These are phyloP conservation scores for Apiospora hydei DNA, from an alignment of 2,329 filamentous ascomycete genomes.

Conservation along the genomic window DNA sequence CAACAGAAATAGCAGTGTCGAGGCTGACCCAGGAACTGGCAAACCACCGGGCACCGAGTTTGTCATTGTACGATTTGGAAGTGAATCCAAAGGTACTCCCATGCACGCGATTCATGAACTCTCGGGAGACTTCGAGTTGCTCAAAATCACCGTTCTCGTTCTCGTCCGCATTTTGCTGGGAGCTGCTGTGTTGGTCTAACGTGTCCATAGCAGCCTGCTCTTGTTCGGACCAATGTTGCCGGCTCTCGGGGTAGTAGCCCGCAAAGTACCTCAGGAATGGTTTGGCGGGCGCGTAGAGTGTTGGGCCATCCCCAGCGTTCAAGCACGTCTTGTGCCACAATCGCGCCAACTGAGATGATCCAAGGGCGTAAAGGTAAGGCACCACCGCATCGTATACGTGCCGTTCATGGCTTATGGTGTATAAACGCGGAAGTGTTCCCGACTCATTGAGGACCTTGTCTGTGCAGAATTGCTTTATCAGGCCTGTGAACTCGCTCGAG, in stretches of 20 bases:
- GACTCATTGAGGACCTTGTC: slow-evolving; percentile 47
- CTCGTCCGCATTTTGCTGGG: neutral
- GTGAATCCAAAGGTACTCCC: slow-evolving; percentile 48
- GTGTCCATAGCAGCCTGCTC: neutral
- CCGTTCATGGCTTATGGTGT: slow-evolving; percentile 51
- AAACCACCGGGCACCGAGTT: slow-evolving; percentile 80
- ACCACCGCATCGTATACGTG: slow-evolving; percentile 59
- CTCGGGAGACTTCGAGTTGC: slow-evolving; percentile 38
- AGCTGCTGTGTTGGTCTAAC: neutral
- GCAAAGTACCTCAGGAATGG: slow-evolving; percentile 57
- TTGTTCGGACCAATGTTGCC: slow-evolving; percentile 40
- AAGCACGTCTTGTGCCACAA: slow-evolving; percentile 56
- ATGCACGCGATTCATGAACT: slow-evolving; percentile 47
- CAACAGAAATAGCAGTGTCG: slow-evolving; percentile 70
- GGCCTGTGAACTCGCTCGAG: slow-evolving; percentile 48
- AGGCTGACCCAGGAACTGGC: slow-evolving; percentile 75
- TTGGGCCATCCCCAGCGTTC: slow-evolving; percentile 50
- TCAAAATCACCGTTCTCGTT: slow-evolving; percentile 29
- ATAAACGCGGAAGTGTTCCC: slow-evolving; percentile 52
- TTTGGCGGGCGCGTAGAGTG: slow-evolving; percentile 45
- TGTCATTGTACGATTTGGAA: slow-evolving; percentile 67
- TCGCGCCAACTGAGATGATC: slow-evolving; percentile 51
- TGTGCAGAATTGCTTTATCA: slow-evolving; percentile 50
- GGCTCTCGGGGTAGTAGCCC: slow-evolving; percentile 44
- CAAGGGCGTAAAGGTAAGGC: slow-evolving; percentile 58